Evolutionary conservation across 164 flowering plant species (phyloP), one percentile per base, ranked within the genome.

Genomic region (Magnolia kwangsiensis): DNA sequence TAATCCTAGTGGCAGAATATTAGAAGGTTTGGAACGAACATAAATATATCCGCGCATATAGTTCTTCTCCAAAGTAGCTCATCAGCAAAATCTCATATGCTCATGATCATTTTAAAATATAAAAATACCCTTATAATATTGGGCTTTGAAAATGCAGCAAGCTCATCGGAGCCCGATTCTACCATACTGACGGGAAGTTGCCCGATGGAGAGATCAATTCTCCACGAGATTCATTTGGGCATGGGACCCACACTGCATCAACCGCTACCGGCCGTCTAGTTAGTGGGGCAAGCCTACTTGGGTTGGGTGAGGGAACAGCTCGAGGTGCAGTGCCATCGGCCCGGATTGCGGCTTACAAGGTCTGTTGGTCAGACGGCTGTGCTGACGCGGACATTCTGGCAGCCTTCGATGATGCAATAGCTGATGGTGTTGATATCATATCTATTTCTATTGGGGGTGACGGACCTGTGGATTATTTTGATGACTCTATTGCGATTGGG

Each of bases 211-310:
- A 84, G 7, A 13, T 82, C 0, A 64, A 19, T 1, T 84, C 91
- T 10, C 90, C 93, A 1, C 83, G 89, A 75, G 92, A 90, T 63
- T 9, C 84, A 4, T 72, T 75, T n/a, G 97, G 97, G 2, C 97
- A 92, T 69, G 97, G 95, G 7, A 84, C 85, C 4, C 97, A 90
- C 80, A 86, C 88, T n/a, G 85, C 95, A 27, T 91, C 94, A 0
- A 91, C 88, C 1, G 91, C 86, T 7, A 90, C 95, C 0, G 92
- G 97, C 0, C 27, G 20, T 21, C 31, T 63, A 21, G 92, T 91
- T 0, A 74, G 63, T 31, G 61, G 37, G 9, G 87, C 87, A 19
- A 89, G 87, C 80, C 63, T 85, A 8, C n/a, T 68, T 0, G 95
- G 92, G 50, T 65, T 87, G 4, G 94, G 78, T 2, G 29, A 20